phyloP scores from a whole-genome alignment of 148 eudicot genomes.

The Chenopodium formosanum region DNA sequence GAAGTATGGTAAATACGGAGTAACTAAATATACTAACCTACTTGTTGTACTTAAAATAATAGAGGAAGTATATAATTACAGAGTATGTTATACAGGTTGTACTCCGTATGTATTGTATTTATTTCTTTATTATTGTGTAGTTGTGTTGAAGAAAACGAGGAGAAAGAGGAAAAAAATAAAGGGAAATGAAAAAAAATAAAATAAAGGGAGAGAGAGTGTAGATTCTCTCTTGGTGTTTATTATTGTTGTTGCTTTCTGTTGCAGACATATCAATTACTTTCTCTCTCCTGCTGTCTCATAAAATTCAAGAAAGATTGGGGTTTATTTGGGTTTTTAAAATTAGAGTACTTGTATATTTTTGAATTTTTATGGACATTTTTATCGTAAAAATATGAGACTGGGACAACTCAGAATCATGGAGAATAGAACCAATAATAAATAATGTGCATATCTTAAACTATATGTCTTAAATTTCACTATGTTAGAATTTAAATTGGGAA shows the following conservation, averaged over 20 bases:
- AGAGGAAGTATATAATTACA: no score
- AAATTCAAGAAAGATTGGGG: slow-evolving; percentile 2
- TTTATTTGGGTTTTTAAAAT: not conserved
- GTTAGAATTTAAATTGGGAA: not conserved
- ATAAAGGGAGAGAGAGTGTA: slow-evolving; percentile 15
- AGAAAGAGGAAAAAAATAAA: not conserved
- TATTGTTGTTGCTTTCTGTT: slow-evolving; percentile 31
- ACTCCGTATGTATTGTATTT: no score
- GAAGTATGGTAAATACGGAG: no score
- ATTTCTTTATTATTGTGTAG: no score
- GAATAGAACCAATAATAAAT: slow-evolving; percentile 9
- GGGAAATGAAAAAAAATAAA: not conserved
- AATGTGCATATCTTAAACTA: no score
- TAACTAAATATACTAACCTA: no score
- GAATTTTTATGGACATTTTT: no score
- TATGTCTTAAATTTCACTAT: slow-evolving; percentile 2
- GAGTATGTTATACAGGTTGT: no score
- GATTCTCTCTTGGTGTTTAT: slow-evolving; percentile 23
- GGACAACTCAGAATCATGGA: slow-evolving; percentile 17
- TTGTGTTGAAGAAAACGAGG: not conserved
- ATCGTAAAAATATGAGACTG: not conserved
- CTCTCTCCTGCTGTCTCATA: slow-evolving; percentile 10
- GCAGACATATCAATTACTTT: slow-evolving; percentile 25
- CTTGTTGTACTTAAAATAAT: no score
- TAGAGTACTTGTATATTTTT: no score